A percentile compares a stretch with the other conserved stretches of the same genome.
phyloP scores from a whole-genome alignment of 345 rosid genomes.

The Mallotus nudiflorus region DNA sequence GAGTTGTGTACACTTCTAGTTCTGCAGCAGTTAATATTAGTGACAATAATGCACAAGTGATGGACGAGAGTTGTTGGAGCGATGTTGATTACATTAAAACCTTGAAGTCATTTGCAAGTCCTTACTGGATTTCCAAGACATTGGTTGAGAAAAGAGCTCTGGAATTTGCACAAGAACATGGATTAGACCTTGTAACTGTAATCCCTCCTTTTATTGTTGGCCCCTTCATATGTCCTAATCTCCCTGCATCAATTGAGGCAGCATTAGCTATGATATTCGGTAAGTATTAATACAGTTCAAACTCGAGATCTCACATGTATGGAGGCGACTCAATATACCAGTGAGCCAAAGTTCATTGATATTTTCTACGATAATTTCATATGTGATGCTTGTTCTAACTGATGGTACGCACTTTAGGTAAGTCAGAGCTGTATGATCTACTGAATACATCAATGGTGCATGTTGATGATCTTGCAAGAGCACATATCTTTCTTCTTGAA shows the following conservation, averaged over 20 bases:
- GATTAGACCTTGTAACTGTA: conserved; percentile 40
- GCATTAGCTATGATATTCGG: conserved; percentile 17
- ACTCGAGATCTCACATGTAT: too few relatives aligned
- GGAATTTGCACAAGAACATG: conserved; percentile 31
- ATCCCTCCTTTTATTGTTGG: conserved; percentile 34
- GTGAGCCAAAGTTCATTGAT: too few relatives aligned
- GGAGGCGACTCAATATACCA: too few relatives aligned
- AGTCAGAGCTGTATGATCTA: neutral
- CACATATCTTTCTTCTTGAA: conserved; percentile 46
- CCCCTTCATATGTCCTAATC: conserved; percentile 38
- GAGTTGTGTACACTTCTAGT: conserved; percentile 67
- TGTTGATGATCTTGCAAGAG: conserved; percentile 41
- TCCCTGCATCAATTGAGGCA: conserved; percentile 23
- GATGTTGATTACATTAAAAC: conserved; percentile 23
- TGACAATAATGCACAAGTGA: neutral
- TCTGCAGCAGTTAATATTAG: conserved; percentile 11
- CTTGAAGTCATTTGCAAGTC: too few relatives aligned
- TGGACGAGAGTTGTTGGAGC: conserved; percentile 45
- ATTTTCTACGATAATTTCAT: too few relatives aligned
- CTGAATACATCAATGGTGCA: conserved; percentile 30
- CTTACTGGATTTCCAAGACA: conserved; percentile 23
- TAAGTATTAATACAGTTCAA: too few relatives aligned
- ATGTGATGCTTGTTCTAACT: neutral
- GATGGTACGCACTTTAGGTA: neutral
- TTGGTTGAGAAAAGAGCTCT: conserved; percentile 33